phyloP scores from a whole-genome alignment of 768 basidiomycete species.

The Termitomyces sp. region DNA sequence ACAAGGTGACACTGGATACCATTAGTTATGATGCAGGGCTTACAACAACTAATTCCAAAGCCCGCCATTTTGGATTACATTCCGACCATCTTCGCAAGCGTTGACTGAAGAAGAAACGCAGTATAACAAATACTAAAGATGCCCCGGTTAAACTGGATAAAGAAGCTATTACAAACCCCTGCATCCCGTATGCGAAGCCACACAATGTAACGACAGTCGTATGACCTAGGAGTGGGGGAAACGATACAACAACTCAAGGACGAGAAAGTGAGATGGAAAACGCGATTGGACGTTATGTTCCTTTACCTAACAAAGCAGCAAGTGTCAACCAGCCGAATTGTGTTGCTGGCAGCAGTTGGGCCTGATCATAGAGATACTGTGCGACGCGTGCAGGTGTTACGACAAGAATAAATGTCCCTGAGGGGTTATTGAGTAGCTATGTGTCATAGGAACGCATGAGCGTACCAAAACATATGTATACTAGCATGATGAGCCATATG shows the following conservation, averaged over 20 bases:
- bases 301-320: conserved; percentile 44
- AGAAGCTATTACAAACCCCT: conserved; percentile 65
- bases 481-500: conserved; percentile 52
- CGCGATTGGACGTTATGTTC: background rate
- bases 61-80: conserved; percentile 70
- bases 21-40: conserved; percentile 19
- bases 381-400: conserved; percentile 62
- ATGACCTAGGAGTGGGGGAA: conserved; percentile 64
- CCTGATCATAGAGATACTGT: conserved; percentile 67
- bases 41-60: conserved; percentile 71
- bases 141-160: conserved; percentile 61
- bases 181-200: conserved; percentile 82
- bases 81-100: conserved; percentile 56
- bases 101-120: conserved; percentile 54
- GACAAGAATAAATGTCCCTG: conserved; percentile 38
- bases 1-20: background rate
- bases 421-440: background rate
- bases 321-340: conserved; percentile 62
- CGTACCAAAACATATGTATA: conserved; percentile 46
- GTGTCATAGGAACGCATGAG: background rate
- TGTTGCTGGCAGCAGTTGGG: conserved; percentile 53
- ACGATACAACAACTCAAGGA: conserved; percentile 40
- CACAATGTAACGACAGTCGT: conserved; percentile 63
- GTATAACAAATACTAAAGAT: conserved; percentile 50
- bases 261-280: background rate